Conservation (phyloP, 208 protist genomes). For the Porcisia deanei region DNA sequence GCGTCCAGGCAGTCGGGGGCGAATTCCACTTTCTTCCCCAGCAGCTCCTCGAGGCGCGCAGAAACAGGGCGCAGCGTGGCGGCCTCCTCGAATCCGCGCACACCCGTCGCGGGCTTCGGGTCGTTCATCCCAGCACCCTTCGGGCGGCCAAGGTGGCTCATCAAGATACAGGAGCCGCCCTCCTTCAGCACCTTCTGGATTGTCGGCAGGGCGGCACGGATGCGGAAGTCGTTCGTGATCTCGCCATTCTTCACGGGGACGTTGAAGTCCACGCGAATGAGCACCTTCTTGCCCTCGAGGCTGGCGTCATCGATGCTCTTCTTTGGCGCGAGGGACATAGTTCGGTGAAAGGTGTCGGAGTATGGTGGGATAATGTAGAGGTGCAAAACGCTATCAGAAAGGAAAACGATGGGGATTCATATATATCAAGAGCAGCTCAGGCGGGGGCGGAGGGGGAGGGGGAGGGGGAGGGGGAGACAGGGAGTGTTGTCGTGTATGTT, state of each 20-base stretch:
- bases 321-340: slow-evolving; percentile 68
- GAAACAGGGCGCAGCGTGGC: slow-evolving; percentile 92
- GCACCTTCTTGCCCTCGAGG: slow-evolving; percentile 94
- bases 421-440: background rate
- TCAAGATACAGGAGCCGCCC: slow-evolving; percentile 89
- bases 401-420: too few relatives aligned
- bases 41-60: slow-evolving; percentile 79
- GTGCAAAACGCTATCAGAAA: too few relatives aligned
- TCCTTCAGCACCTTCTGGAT: slow-evolving; percentile 95
- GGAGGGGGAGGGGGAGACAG: background rate
- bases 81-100: slow-evolving; percentile 77
- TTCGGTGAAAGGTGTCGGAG: background rate
- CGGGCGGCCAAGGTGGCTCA: slow-evolving; percentile 99
- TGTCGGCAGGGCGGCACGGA: slow-evolving; percentile 95
- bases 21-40: slow-evolving; percentile 72
- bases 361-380: background rate
- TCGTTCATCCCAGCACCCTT: slow-evolving; percentile 88
- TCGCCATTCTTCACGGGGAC: slow-evolving; percentile 95
- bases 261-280: slow-evolving; percentile 98
- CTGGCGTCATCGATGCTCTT: slow-evolving; percentile 74
- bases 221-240: slow-evolving; percentile 96
- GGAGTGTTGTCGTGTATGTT: background rate
- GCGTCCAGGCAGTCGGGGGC: slow-evolving; percentile 71
- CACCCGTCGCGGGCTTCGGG: slow-evolving; percentile 43
- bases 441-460: too few relatives aligned